These are phyloP conservation scores for Blastobotrys raffinosifermentans DNA, from an alignment of 1,139 yeast genomes.

Conservation along the genomic window DNA sequence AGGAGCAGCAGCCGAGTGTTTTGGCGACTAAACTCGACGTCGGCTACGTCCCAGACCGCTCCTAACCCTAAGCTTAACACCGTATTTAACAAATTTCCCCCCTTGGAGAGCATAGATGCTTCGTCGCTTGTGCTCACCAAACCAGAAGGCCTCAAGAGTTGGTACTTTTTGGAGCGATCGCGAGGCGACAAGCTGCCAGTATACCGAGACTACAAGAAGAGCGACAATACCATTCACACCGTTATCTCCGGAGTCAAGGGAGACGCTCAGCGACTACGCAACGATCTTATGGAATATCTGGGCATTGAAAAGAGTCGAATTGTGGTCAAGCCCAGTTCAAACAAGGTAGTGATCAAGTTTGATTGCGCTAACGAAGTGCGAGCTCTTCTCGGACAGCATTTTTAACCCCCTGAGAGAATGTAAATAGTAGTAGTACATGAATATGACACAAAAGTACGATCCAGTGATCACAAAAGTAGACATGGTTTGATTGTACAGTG, in stretches of 20 bases:
- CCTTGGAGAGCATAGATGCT: conserved; percentile 8
- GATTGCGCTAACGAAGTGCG: conserved; percentile 23
- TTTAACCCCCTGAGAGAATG: too few relatives aligned
- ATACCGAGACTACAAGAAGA: conserved; percentile 29
- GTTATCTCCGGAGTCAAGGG: conserved; percentile 31
- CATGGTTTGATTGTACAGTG: conserved; percentile 1
- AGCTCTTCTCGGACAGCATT: conserved; percentile 17
- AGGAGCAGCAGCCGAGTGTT: too few relatives aligned
- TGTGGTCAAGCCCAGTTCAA: conserved; percentile 30
- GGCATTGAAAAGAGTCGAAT: conserved; percentile 25
- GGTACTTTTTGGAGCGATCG: conserved; percentile 31
- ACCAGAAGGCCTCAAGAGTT: conserved; percentile 9
- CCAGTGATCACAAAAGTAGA: not conserved
- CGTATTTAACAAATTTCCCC: conserved; percentile 8
- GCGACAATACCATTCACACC: conserved; percentile 32
- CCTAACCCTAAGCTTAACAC: not conserved
- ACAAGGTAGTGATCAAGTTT: conserved; percentile 30
- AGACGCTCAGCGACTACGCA: conserved; percentile 26
- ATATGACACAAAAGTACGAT: not conserved
- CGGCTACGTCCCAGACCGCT: too few relatives aligned
- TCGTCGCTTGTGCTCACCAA: conserved; percentile 2
- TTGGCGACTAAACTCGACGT: too few relatives aligned
- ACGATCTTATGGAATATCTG: conserved; percentile 26
- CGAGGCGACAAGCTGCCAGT: conserved; percentile 33
- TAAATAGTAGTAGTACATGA: too few relatives aligned